phyloP scores from a whole-genome alignment of 495 filamentous ascomycete genomes.

The Penicillium bialowiezense region DNA sequence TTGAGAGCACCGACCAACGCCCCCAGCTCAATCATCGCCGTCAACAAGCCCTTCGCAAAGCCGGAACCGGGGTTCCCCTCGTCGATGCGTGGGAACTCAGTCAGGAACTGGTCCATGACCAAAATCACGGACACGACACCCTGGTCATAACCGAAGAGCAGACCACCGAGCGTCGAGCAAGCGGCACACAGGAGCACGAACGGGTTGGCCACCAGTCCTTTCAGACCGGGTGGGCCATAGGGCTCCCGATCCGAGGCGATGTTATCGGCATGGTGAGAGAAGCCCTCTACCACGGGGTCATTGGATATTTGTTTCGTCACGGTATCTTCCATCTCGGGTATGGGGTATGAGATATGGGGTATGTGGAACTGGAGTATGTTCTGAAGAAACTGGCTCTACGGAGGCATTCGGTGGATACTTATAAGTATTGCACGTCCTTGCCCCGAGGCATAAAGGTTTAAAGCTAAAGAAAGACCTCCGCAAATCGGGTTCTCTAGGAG shows the following conservation, averaged over 20 bases:
- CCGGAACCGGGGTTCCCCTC: slow-evolving; percentile 40
- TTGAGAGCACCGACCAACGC: slow-evolving; percentile 55
- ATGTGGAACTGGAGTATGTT: not conserved
- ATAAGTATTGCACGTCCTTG: not conserved
- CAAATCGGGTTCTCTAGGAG: not conserved
- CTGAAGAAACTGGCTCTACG: not conserved
- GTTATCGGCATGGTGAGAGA: slow-evolving; percentile 43
- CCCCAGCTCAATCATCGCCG: slow-evolving; percentile 59
- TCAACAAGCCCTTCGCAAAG: slow-evolving; percentile 59
- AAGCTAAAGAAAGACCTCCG: not conserved
- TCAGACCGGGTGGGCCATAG: slow-evolving; percentile 46
- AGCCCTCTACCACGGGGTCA: slow-evolving; percentile 23
- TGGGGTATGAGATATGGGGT: too few relatives aligned
- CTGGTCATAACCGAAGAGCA: slow-evolving; percentile 59
- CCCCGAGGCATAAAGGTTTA: not conserved
- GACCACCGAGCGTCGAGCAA: slow-evolving; percentile 54
- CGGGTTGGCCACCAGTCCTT: slow-evolving; percentile 45
- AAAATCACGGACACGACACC: slow-evolving; percentile 55
- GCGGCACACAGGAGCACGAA: slow-evolving; percentile 53
- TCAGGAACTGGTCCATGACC: slow-evolving; percentile 57
- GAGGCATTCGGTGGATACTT: not conserved
- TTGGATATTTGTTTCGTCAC: slow-evolving; percentile 18
- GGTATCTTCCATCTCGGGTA: slow-evolving; percentile 13
- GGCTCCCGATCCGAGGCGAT: slow-evolving; percentile 37
- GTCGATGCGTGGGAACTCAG: slow-evolving; percentile 45